Evolutionary conservation across 805 yeast genomes (phyloP).

Genomic region (Candida suzukii): DNA sequence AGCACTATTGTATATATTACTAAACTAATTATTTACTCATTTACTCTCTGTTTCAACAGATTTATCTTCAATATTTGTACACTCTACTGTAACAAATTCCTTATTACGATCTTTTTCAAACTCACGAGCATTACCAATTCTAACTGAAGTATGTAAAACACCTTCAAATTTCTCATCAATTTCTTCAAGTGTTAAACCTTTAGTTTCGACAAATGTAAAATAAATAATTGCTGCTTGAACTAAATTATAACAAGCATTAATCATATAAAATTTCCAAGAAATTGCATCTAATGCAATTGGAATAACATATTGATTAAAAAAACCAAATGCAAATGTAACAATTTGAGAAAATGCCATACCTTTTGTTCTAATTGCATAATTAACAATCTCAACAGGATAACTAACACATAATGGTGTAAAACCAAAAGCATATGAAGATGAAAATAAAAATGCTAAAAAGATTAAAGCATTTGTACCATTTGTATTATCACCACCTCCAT

Average conservation of each 20-base stretch:
- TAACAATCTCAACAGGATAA: slow-evolving; percentile 20
- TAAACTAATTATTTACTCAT: too few relatives aligned
- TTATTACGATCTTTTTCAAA: too few relatives aligned
- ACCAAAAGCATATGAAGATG: slow-evolving; percentile 17
- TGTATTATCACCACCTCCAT: slow-evolving; percentile 13
- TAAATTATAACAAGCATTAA: slow-evolving; percentile 7
- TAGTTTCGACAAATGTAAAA: slow-evolving; percentile 14
- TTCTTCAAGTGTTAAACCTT: slow-evolving; percentile 31
- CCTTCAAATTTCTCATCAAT: slow-evolving; percentile 16
- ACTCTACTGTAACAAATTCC: too few relatives aligned
- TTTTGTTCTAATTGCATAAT: slow-evolving; percentile 17
- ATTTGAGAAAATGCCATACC: slow-evolving; percentile 21
- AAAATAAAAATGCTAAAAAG: slow-evolving; percentile 17
- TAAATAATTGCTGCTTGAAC: background rate
- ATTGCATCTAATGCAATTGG: slow-evolving; percentile 31
- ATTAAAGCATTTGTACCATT: slow-evolving; percentile 17
- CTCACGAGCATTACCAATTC: background rate
- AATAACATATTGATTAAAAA: slow-evolving; percentile 24
- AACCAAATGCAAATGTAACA: slow-evolving; percentile 17
- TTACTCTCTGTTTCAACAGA: too few relatives aligned
- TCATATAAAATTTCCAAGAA: slow-evolving; percentile 30
- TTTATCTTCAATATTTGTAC: too few relatives aligned
- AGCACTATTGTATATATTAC: too few relatives aligned
- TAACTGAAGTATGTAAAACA: background rate
- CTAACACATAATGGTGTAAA: slow-evolving; percentile 20